Evolutionary conservation across 805 yeast species (phyloP), one percentile per base, ranked within the genome.

Genomic region (Nakazawaea pomicola): DNA sequence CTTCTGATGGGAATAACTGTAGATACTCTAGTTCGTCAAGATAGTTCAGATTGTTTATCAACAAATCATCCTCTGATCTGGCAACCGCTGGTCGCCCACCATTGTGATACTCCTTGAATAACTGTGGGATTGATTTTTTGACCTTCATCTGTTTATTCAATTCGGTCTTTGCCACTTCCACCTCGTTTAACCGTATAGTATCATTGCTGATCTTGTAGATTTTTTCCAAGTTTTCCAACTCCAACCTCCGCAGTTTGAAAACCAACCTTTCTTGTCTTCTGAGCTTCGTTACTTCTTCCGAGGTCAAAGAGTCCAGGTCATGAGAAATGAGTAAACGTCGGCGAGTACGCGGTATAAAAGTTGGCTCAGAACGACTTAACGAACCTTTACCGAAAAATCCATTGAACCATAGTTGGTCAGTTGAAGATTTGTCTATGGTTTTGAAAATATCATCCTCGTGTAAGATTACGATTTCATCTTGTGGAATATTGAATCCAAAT

Each of bases 371-470:
- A 48, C 99, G 68, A 27, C 96, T 85, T 33, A 89, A 64, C 2
- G 76, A 74, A 2, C 98, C 99, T 54, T 91, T 93, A 6, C 99
- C 99, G 56, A 88, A 93, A 55, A 89, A 93, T 1, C 99, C 99
- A 50, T 72, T 72, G 14, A 68, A 61, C 98, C 98, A 93, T 2
- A 93, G 62, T 29, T 60, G 60, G 16, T 53, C 49, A 77, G 82
- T 80, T 24, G 71, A 78, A 0, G 54, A 48, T 1, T 58, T 60
- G 33, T 67, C 65, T 2, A 47, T 49, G 4, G 83, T 73, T 31
- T 60, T 63, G 48, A 74, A 75, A 2, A 51, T 43, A 30, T 57
- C 51, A 10, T 55, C 55, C 28, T 10, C 64, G 24, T 32, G 40
- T 8, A 11, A 12, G 7, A 39, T 33, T 8, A 7, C 6, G 15